Percentiles rank a stretch among this genome's conserved stretches.
Evolutionary conservation across 202 grass and related monocot genomes (phyloP).

Genomic region (Sporobolus alterniflorus): DNA sequence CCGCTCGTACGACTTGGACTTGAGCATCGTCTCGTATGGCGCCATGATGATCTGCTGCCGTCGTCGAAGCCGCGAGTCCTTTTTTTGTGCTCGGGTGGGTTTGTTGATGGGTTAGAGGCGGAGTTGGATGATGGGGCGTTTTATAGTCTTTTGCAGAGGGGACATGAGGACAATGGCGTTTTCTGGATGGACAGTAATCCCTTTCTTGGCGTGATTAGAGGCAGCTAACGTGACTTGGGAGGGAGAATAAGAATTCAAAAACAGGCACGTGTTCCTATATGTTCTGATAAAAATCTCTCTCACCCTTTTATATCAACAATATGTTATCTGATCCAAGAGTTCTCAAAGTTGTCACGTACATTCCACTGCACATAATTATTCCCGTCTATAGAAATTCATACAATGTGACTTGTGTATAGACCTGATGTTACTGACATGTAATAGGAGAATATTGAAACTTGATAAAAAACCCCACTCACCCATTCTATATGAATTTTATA

Average conservation of each 20-base stretch:
- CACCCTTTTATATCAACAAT: no score
- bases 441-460: no score
- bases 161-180: not conserved
- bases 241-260: conserved; percentile 1
- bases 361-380: no score
- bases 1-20: conserved; percentile 25
- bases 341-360: no score
- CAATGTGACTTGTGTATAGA: no score
- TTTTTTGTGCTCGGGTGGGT: not conserved
- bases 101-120: not conserved
- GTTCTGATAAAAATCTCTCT: no score
- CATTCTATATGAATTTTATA: no score
- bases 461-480: no score
- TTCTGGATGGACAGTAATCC: conserved; percentile 15
- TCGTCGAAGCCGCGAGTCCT: not conserved
- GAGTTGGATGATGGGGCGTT: not conserved
- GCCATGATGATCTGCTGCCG: not conserved
- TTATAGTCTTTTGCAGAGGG: conserved; percentile 16
- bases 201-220: conserved; percentile 33
- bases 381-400: no score
- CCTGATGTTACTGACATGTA: no score
- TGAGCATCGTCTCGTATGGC: not conserved
- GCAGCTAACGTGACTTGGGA: conserved; percentile 24
- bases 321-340: no score
- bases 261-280: no score